Percentiles rank a stretch among this genome's conserved stretches.
Evolutionary conservation across 306 rosid genomes (phyloP).

Genomic region (Lathyrus sativus): DNA sequence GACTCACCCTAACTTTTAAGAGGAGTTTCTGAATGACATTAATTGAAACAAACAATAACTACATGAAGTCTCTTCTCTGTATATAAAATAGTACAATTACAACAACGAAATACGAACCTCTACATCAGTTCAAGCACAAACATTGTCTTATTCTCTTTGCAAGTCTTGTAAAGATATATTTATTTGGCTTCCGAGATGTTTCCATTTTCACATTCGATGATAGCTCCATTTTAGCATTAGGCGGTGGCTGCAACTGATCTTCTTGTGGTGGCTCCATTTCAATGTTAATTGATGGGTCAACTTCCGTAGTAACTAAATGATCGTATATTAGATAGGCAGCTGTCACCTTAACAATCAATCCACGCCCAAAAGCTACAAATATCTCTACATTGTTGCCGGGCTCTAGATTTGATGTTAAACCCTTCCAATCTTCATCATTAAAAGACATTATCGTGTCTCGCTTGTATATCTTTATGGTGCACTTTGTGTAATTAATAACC

Average conservation of each 20-base stretch:
- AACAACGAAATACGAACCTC: background rate
- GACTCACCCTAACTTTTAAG: background rate
- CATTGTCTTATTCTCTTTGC: background rate
- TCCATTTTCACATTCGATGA: background rate
- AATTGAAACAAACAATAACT: background rate
- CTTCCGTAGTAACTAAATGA: background rate
- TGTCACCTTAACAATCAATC: constrained; percentile 2
- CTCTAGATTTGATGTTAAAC: background rate
- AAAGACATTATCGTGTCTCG: constrained; percentile 21
- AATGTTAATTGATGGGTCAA: background rate
- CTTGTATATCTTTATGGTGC: constrained; percentile 7
- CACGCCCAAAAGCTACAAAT: constrained; percentile 6
- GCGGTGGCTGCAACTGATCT: background rate
- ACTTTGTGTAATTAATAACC: constrained; percentile 33
- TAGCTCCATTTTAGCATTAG: background rate
- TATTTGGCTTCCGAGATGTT: background rate
- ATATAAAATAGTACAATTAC: background rate
- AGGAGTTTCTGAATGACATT: background rate
- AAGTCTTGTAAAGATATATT: background rate
- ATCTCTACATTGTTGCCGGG: constrained; percentile 33
- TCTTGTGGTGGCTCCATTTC: background rate
- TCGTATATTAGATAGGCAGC: constrained; percentile 8
- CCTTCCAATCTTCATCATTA: constrained; percentile 37
- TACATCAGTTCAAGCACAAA: constrained; percentile 13
- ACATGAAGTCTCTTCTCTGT: background rate